Evolutionary conservation across 2,329 filamentous ascomycete species (phyloP).

Genomic region (Venturia asperata): DNA sequence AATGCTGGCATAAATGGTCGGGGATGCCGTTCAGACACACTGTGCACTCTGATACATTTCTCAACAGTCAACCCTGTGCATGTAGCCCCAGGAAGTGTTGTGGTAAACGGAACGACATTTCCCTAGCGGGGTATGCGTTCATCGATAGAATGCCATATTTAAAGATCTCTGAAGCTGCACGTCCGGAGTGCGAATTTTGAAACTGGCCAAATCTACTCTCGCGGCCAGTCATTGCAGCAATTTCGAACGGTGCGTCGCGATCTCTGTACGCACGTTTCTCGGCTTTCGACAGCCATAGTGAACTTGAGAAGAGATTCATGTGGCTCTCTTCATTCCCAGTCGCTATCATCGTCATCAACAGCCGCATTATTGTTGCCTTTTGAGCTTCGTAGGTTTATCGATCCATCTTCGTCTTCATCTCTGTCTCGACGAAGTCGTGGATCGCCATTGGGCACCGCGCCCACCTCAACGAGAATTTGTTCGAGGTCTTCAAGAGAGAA

Average conservation of each 20-base stretch:
- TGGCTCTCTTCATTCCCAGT: constrained; percentile 50
- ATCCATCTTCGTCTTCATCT: constrained; percentile 52
- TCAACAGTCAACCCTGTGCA: background rate
- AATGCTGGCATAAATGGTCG: background rate
- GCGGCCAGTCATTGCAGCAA: background rate
- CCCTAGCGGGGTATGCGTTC: background rate
- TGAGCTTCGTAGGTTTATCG: constrained; percentile 44
- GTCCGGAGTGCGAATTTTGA: background rate
- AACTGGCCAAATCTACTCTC: background rate
- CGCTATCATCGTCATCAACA: constrained; percentile 42
- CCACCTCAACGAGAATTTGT: constrained; percentile 70
- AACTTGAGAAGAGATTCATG: background rate
- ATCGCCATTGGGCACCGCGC: constrained; percentile 72
- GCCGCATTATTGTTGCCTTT: constrained; percentile 31
- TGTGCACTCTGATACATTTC: background rate
- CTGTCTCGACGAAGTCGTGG: constrained; percentile 62
- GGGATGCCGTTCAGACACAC: background rate
- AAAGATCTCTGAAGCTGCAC: background rate
- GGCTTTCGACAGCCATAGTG: background rate
- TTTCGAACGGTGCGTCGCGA: background rate
- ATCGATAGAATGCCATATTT: background rate
- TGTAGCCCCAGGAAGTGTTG: background rate
- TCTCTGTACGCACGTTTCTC: background rate
- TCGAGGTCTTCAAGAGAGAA: constrained; percentile 57
- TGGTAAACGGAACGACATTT: background rate